These are phyloP conservation scores for Juncus inflexus DNA, from an alignment of 176 grass and related monocot species.

Conservation along the genomic window DNA sequence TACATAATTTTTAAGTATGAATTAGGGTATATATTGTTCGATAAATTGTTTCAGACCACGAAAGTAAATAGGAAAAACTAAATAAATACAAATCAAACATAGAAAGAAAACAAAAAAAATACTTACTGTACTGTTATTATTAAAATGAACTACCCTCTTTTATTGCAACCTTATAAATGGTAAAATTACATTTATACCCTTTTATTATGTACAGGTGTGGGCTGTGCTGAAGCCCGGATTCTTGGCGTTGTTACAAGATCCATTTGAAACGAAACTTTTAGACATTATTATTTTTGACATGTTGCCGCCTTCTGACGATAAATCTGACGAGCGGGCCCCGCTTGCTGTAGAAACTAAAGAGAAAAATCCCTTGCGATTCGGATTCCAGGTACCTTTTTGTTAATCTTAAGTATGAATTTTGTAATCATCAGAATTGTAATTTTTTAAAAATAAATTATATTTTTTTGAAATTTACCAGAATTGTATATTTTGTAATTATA, in stretches of 20 bases:
- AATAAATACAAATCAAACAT: too few species aligned
- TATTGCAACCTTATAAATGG: background rate
- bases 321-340: constrained; percentile 31
- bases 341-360: constrained; percentile 76
- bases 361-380: constrained; percentile 64
- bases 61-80: too few species aligned
- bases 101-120: background rate
- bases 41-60: too few species aligned
- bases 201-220: constrained; percentile 46
- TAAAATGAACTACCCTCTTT: background rate
- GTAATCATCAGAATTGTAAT: too few species aligned
- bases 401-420: too few species aligned
- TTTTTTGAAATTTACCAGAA: too few species aligned
- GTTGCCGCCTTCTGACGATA: constrained; percentile 43
- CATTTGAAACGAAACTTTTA: constrained; percentile 74
- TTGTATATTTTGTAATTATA: too few species aligned
- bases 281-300: constrained; percentile 80
- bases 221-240: constrained; percentile 86
- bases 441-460: too few species aligned
- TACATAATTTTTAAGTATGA: too few species aligned
- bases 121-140: constrained; percentile 6
- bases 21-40: too few species aligned
- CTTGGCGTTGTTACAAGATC: constrained; percentile 77
- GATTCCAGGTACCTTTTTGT: too few species aligned
- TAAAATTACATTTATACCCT: constrained; percentile 9